Base-by-base conservation (phyloP, 2,329 filamentous ascomycete species). In the Grosmannia serpens region DNA sequence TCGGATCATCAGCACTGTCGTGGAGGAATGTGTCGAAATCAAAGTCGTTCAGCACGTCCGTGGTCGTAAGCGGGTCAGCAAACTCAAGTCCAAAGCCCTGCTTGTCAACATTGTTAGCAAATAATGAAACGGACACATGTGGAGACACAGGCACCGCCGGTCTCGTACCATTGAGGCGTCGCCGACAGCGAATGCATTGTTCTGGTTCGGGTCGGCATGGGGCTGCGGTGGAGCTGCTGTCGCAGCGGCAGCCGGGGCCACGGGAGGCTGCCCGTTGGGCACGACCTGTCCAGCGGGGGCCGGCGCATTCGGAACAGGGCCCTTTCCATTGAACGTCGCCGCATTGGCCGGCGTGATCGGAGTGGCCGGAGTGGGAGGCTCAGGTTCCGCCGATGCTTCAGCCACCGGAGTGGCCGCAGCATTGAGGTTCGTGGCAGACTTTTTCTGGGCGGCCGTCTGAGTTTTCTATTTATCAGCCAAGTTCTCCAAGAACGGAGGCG, bases 1-100 rank as follows among this genome's bases (percentile, higher is more conserved):
- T 69, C 49, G 73, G 73, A 47, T 75, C 77, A 38, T 70, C 74
- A 53, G 78, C 78, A 60, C 79, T 76, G 58, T 80, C 76, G 62
- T 86, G 82, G 9, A 87, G 72, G 73, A 87, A 87, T 1, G 83
- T 85, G 68, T 87, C 84, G 64, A 87, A 82, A 63, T 87, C 84
- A 65, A 87, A 87, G 63, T 85, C 83, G 64, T 82, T 82, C 53
- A 87, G 73, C 41, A 86, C 83, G 66, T 86, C 78, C 57, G 71
- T 71, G 7, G 76, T 75, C 61, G 74, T 73, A 29, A 79, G 68
- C 2, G 81, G 79, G 62, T 83, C 81, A 58, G 77, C 74, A 67
- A 83, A 80, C 58, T 80, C 80, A 70, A 85, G 76, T 51, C 66
- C 67, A 58, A 81, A 81, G 59, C 77, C 74, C 67, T 73, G 59